Evolutionary conservation across 2,329 filamentous ascomycete species (phyloP), one percentile per base, ranked within the genome.

Genomic region (Fusarium sp.): DNA sequence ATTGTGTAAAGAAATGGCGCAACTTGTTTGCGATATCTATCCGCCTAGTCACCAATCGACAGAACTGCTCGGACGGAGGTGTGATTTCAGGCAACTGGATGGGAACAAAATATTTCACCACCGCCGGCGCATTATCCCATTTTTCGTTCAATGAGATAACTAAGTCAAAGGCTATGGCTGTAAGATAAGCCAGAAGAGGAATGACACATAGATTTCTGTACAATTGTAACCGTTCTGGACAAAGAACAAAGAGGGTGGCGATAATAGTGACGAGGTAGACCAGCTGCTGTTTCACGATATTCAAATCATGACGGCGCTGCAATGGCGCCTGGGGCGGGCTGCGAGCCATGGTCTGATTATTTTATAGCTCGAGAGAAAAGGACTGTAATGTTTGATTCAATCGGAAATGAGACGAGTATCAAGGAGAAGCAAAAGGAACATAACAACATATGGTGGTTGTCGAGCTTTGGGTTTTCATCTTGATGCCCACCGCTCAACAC

Each of bases 31-130:
- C 20, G 3, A 18, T 34, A 0, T 11, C 38, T 8, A 65, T 20
- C 3, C 33, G 12, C 0, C 6, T 49, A 6, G 16, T 26, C 1
- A 34, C 23, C 1, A 36, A 20, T 5, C n/a, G 11, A 3, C 26
- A 8, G 9, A 67, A 40, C 4, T 67, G 60, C 15, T 67, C 65
- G 31, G 49, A 68, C 0, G 65, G 65, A 15, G 65, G 64, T 5
- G 38, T 31, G 0, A 67, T 31, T 6, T 54, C 20, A 2, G 57
- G 46, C 11, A 65, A 49, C 2, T 52, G 37, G 11, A 67, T n/a
- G 0, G 62, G 62, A 26, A 65, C 45, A 47, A 65, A 68, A 15
- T 68, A 68, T 28, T 65, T 67, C 6, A 68, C 40, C 40, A 65
- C 37, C 1, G 52, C 12, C 2, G 65, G 65, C 4, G 36, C 53